Evolutionary conservation across 345 rosid genomes (phyloP).

Genomic region (Brassica nigra): DNA sequence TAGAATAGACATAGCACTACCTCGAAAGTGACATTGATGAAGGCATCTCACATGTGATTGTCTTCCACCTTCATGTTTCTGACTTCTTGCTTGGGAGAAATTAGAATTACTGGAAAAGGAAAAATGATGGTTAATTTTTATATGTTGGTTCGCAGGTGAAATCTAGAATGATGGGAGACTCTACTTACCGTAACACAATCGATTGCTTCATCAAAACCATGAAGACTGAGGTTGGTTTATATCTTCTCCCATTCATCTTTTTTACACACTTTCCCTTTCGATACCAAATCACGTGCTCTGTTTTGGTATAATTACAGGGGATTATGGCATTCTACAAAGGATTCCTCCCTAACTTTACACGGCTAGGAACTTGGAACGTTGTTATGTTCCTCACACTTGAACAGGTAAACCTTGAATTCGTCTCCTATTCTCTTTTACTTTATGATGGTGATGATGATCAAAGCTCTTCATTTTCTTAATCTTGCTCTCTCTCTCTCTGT

Average conservation of each 20-base stretch:
- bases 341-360: conserved; percentile 83
- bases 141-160: conserved; percentile 69
- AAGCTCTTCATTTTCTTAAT: neutral
- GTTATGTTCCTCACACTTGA: conserved; percentile 92
- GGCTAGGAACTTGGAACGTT: conserved; percentile 94
- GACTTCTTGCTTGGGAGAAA: conserved; percentile 30
- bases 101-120: neutral
- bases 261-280: neutral
- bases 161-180: conserved; percentile 99
- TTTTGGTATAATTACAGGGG: conserved; percentile 55
- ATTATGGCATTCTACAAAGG: conserved; percentile 89
- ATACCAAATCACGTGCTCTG: conserved; percentile 21
- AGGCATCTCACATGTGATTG: conserved; percentile 40
- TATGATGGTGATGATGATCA: neutral
- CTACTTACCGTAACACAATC: conserved; percentile 78
- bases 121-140: neutral
- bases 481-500: conserved; percentile 3
- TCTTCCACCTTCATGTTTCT: conserved; percentile 33
- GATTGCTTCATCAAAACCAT: conserved; percentile 91
- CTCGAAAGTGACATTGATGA: conserved; percentile 24
- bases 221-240: conserved; percentile 67
- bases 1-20: conserved; percentile 30
- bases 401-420: conserved; percentile 56
- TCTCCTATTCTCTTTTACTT: conserved; percentile 12
- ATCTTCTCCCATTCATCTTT: neutral